A percentile compares a stretch with the other conserved stretches of the same genome.
Evolutionary conservation across 2,329 filamentous ascomycete species (phyloP).

Genomic region (Alternaria metachromatica): DNA sequence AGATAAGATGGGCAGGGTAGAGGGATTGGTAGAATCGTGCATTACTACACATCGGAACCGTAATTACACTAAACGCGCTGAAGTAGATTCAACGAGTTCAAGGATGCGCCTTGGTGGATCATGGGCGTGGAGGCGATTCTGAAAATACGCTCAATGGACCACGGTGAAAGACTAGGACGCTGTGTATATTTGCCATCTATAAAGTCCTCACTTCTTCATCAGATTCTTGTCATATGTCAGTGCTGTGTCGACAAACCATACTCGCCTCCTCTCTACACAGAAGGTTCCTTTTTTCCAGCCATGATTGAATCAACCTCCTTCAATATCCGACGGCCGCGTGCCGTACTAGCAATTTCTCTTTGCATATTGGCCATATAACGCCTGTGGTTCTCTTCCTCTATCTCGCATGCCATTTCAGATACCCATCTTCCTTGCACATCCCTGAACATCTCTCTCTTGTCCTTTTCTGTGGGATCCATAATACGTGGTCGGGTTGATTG

Average conservation of each 20-base stretch:
- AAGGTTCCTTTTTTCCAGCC: not conserved
- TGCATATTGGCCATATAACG: not conserved
- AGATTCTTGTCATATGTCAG: not conserved
- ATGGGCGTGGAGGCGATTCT: not conserved
- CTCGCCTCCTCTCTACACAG: not conserved
- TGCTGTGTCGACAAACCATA: not conserved
- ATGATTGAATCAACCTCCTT: not conserved
- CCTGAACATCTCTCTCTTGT: not conserved
- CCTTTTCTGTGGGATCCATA: not conserved
- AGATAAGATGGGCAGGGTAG: not conserved
- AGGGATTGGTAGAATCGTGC: not conserved
- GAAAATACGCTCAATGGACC: not conserved
- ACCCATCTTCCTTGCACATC: not conserved
- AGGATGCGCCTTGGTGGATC: not conserved
- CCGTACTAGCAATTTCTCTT: not conserved
- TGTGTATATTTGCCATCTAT: not conserved
- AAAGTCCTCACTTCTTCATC: not conserved
- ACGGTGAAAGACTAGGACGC: not conserved
- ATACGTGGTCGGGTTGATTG: not conserved
- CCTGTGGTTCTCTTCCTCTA: not conserved
- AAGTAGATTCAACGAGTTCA: not conserved
- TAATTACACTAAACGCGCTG: not conserved
- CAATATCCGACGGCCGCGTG: not conserved
- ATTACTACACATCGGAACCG: not conserved
- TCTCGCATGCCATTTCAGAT: not conserved